These are phyloP conservation scores for Nematocida sp. DNA, from an alignment of 371 early-diverging fungal species.

Conservation along the genomic window DNA sequence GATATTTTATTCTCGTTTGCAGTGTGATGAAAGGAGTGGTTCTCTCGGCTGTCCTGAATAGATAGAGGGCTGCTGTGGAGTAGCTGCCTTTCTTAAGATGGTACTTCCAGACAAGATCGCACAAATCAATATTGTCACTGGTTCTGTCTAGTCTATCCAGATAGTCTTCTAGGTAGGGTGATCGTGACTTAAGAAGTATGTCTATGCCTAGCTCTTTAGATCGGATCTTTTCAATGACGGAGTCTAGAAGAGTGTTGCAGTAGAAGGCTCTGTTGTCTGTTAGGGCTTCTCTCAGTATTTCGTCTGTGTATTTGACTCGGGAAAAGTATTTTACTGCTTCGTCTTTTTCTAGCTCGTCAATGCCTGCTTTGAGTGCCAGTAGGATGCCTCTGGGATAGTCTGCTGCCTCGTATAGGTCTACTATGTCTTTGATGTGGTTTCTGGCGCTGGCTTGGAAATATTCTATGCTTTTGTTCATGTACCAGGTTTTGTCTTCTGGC, in stretches of 20 bases:
- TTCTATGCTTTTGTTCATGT: conserved; percentile 28
- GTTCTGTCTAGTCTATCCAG: conserved; percentile 33
- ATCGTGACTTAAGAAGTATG: conserved; percentile 23
- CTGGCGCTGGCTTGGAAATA: conserved; percentile 35
- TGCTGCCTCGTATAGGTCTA: conserved; percentile 25
- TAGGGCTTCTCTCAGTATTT: conserved; percentile 40
- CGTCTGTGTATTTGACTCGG: conserved; percentile 34
- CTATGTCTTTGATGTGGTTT: conserved; percentile 11
- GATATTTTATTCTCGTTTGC: conserved; percentile 43
- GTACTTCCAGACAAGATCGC: conserved; percentile 52
- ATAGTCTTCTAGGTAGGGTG: conserved; percentile 47
- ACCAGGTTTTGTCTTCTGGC: conserved; percentile 35
- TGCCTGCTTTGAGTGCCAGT: background rate
- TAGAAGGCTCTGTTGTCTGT: conserved; percentile 26
- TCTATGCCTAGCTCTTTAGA: background rate
- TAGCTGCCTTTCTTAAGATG: conserved; percentile 39
- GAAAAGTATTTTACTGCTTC: conserved; percentile 14
- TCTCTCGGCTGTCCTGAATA: conserved; percentile 26
- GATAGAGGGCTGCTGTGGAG: conserved; percentile 33
- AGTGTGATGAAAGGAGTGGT: conserved; percentile 5
- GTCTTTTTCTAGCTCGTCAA: background rate
- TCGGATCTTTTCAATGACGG: conserved; percentile 30
- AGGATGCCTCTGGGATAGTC: conserved; percentile 35
- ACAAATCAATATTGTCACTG: background rate
- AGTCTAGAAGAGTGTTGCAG: conserved; percentile 35